Base-by-base conservation (phyloP, 139 green algal species). In the Desmodesmus armatus region DNA sequence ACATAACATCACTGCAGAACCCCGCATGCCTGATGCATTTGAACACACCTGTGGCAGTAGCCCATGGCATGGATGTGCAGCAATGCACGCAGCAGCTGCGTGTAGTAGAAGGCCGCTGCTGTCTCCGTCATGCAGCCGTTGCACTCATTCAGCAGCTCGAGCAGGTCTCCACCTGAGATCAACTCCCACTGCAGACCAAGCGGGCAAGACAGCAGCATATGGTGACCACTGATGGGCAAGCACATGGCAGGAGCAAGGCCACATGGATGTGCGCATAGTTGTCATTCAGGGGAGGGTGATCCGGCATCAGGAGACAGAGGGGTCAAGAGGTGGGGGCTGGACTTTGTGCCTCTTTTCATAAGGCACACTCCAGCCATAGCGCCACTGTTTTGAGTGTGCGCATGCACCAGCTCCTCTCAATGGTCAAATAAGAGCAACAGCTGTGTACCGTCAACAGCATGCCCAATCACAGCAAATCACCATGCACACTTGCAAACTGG, bases 31-130 rank as follows among this genome's bases (percentile, higher is more conserved):
- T n/a, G n/a, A n/a, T 97, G 94, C 3, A 94, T n/a, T n/a, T n/a
- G n/a, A n/a, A n/a, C n/a, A n/a, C n/a, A n/a, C n/a, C n/a, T 84
- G 90, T 98, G 95, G 77, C 91, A 95, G 65, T 97, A 98, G 63
- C 78, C 93, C 86, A 73, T 90, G 71, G 86, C 86, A 73, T 98
- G 94, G 81, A 98, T 93, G 71, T 90, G 91, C 49, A 85, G 74
- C 71, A 91, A 84, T 35, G 75, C 90, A 19, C 83, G 66, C 80
- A 95, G 82, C 74, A 98, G 90, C 89, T 97, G 62, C 13, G 77
- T 55, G 44, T 72, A 82, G 37, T 82, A 82, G 53, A 82, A 82
- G 2, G 76, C 78, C 0, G 95, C 93, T 72, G 92, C 77, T 11
- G 74, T 53, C 76, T 98, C 94, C 0, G 74, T 66, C 90, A 98